Conservation (phyloP, 1,139 yeast species). For the Kluyveromyces marxianus region DNA sequence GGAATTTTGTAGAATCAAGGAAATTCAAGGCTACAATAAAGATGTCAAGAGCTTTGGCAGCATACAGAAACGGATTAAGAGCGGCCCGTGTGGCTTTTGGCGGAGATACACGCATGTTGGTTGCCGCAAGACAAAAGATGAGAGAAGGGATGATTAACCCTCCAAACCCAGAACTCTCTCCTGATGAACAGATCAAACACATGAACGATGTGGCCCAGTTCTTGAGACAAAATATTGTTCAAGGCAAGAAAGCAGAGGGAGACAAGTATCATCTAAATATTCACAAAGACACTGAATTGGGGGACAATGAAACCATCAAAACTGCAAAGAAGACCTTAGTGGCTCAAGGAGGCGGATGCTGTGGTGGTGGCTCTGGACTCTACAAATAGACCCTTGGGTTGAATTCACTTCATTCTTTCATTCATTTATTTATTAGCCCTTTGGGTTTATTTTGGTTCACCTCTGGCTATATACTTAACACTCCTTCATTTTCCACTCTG, state of each 20-base stretch:
- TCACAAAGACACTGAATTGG: constrained; percentile 78
- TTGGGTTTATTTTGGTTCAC: too few species aligned
- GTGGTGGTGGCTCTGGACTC: constrained; percentile 36
- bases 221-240: constrained; percentile 70
- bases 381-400: constrained; percentile 5
- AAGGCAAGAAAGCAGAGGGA: constrained; percentile 53
- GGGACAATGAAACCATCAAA: constrained; percentile 69
- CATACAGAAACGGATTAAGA: constrained; percentile 63
- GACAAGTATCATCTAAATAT: constrained; percentile 49
- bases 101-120: constrained; percentile 45
- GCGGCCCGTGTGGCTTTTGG: constrained; percentile 66
- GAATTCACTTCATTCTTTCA: background rate
- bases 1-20: too few species aligned
- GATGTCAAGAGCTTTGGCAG: constrained; percentile 36
- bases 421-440: too few species aligned
- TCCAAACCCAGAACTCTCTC: constrained; percentile 33
- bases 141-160: constrained; percentile 50
- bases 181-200: constrained; percentile 49
- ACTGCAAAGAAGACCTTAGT: constrained; percentile 29
- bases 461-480: too few species aligned
- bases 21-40: too few species aligned
- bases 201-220: constrained; percentile 65
- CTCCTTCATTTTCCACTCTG: too few species aligned
- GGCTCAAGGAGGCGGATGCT: constrained; percentile 38
- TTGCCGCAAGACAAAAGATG: constrained; percentile 60